These are phyloP conservation scores for Trichocladium uniseriatum DNA, from an alignment of 495 filamentous ascomycete genomes.

Conservation along the genomic window DNA sequence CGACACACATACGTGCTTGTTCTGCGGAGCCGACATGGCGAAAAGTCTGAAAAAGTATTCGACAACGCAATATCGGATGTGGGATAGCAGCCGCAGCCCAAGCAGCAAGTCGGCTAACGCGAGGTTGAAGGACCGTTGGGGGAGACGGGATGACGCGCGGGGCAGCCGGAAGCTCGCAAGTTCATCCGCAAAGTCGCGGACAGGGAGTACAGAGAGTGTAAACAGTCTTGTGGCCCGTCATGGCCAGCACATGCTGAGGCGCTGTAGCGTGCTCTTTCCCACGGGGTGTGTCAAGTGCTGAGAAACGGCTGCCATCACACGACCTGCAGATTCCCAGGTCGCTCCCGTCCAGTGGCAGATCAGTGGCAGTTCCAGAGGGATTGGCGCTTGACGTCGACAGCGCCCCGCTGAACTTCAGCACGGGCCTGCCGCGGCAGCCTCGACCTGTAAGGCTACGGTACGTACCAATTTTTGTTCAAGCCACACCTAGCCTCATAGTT, in stretches of 20 bases:
- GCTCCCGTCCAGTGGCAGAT: background rate
- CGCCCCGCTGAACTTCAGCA: slow-evolving; percentile 2
- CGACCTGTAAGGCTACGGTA: too few relatives aligned
- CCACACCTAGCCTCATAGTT: slow-evolving; percentile 3
- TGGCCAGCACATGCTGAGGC: slow-evolving; percentile 3
- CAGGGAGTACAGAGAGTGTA: background rate
- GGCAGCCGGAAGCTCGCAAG: background rate
- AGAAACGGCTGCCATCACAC: background rate
- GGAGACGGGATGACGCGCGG: background rate
- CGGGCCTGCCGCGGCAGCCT: background rate
- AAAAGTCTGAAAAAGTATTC: background rate
- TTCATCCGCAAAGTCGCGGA: background rate
- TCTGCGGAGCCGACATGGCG: slow-evolving; percentile 26
- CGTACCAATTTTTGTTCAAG: background rate
- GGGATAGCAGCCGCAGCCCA: background rate
- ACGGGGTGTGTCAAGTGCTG: background rate
- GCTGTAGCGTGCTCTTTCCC: background rate
- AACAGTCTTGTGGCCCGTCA: background rate
- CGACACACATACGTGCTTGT: slow-evolving; percentile 22
- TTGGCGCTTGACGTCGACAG: slow-evolving; percentile 17
- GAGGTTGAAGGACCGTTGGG: background rate
- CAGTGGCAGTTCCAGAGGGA: background rate
- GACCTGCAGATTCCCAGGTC: background rate
- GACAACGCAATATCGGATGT: background rate
- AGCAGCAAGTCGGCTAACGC: background rate